Base-by-base conservation (phyloP, 495 filamentous ascomycete genomes). In the Collariella sp. region DNA sequence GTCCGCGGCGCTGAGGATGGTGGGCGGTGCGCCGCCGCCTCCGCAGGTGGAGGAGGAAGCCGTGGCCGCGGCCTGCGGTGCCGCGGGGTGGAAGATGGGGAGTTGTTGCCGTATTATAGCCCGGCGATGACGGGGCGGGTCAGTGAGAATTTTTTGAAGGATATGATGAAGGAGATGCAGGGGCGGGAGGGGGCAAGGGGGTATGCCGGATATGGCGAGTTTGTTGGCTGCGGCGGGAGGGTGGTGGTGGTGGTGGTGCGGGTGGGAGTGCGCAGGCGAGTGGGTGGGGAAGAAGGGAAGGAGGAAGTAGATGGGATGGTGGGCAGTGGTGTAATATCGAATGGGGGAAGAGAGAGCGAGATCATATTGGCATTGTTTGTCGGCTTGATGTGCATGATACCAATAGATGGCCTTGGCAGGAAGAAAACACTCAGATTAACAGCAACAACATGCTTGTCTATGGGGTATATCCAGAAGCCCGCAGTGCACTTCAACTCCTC, bases 151-250 rank as follows among this genome's bases (percentile, higher is more conserved):
- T 86, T 95, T 23, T 82, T 98, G 59, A 91, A 93, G 76, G 91
- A 98, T 56, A 95, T 96, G 75, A 96, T 98, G 91, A 82, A 80
- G 40, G 89, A 94, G 74, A 94, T 96, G 89, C 83, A 83, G 77
- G 71, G 1, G 74, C 45, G 73, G 71, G 0, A 57, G 58, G 0
- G 70, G 67, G 3, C 70, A 72, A 2, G 54, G 60, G 6, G 52
- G 55, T 1, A 52, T 56, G 53, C 52, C 56, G 5, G 71, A 71
- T 56, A 75, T 75, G 67, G 71, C 74, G 62, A 72, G 67, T 23
- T 66, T 76, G 68, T 42, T 74, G 53, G 62, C 59, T 18, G 66
- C 63, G 5, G 67, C 63, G 15, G 72, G 66, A 2, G 67, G 63
- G 33, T 34, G 61, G 64, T 1, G 63, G 62, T 4, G 54, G 61